Base-by-base conservation (phyloP, 2,329 filamentous ascomycete genomes). In the Gliomastix tumulicola region DNA sequence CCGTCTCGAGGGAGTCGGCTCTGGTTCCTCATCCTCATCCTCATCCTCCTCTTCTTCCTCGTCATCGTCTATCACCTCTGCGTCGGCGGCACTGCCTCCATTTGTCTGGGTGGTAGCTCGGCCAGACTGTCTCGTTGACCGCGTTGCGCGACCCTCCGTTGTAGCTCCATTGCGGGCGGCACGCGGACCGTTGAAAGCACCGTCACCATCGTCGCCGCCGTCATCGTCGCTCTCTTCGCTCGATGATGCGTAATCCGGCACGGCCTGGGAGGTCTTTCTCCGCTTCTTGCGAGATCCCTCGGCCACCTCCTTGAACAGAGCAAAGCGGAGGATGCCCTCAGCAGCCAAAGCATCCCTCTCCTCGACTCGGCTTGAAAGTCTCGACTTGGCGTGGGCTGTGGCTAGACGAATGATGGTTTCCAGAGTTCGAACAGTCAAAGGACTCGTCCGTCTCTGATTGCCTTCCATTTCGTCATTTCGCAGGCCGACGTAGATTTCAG, bases 341-440 rank as follows among this genome's bases (percentile, higher is more conserved):
- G 92, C 92, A 22, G 88, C 82, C 36, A 85, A 66, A 2, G 90
- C 89, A 57, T 98, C 92, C 38, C 82, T 81, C 56, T 94, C 84
- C 46, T 97, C 89, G 4, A 98, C 88, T 28, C 87, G 73, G 53
- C 79, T 88, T 2, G 88, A 95, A 7, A 98, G 70, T 21, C 92
- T 79, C 7, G 89, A 79, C 63, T 97, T 98, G 42, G 92, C 92
- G 50, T 98, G 92, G 2, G 92, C 92, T 1, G 90, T 97, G 6
- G 92, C 86, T 15, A 98, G 73, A 79, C 92, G 92, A 56, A 98
- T 97, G n/a, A 98, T 74, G 0, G 92, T 98, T 62, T 98, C 92
- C 13, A 98, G 71, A 3, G 90, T 97, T 80, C 92, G 87, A 7
- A 95, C 90, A 9, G 92, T 98, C 70, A 98, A 86, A 5, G 92